These are phyloP conservation scores for Eustoma russellianum DNA, from an alignment of 257 asterid genomes.

Conservation along the genomic window DNA sequence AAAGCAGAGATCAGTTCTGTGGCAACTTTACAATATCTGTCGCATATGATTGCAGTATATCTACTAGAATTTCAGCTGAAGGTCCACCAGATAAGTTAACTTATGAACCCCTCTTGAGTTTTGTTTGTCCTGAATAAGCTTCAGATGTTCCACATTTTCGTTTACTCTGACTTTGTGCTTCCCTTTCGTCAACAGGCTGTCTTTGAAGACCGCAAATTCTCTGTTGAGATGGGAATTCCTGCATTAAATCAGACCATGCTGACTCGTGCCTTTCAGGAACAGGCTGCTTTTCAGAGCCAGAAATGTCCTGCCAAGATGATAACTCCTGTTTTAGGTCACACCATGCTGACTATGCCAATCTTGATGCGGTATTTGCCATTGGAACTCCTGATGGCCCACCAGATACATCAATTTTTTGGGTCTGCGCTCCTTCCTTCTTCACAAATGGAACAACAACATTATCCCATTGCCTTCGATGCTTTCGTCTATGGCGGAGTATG, in stretches of 20 bases:
- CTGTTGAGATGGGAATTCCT: constrained; percentile 46
- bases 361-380: constrained; percentile 23
- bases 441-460: constrained; percentile 62
- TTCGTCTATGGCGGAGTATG: too few relatives aligned
- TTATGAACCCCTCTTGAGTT: constrained; percentile 24
- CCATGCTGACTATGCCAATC: constrained; percentile 61
- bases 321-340: constrained; percentile 66
- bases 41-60: constrained; percentile 33
- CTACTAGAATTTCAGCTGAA: constrained; percentile 26
- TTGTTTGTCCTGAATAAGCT: constrained; percentile 18
- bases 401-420: constrained; percentile 18
- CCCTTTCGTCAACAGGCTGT: constrained; percentile 19
- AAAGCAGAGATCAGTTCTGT: too few relatives aligned
- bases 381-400: constrained; percentile 19
- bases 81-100: constrained; percentile 11
- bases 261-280: constrained; percentile 32
- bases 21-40: not conserved
- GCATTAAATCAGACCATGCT: constrained; percentile 68
- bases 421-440: constrained; percentile 42
- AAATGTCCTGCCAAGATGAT: constrained; percentile 28
- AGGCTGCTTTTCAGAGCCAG: constrained; percentile 20
- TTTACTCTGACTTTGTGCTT: constrained; percentile 22
- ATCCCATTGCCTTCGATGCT: too few relatives aligned
- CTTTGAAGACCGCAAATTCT: constrained; percentile 18
- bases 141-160: constrained; percentile 14